Percentiles rank a stretch among this genome's conserved stretches.
Conservation (phyloP, 805 yeast species). For the Sporopachydermia quercuum region DNA sequence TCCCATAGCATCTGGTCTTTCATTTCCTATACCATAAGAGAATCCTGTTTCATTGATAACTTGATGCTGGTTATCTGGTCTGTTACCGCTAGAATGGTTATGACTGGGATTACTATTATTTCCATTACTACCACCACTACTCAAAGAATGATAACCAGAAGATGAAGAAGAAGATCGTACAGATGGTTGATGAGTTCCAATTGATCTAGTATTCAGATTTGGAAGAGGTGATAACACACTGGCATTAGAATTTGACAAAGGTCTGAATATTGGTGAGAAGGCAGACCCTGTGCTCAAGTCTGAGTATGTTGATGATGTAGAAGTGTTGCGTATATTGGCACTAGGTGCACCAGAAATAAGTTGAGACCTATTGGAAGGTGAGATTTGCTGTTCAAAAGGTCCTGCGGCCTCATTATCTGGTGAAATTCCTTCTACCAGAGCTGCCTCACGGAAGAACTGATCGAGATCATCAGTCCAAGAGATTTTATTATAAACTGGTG, state of each 20-base stretch:
- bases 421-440: constrained; percentile 8
- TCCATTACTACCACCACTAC: neutral
- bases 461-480: constrained; percentile 9
- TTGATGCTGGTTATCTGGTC: too few relatives aligned
- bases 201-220: neutral
- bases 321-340: neutral
- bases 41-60: too few relatives aligned
- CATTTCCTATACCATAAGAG: too few relatives aligned
- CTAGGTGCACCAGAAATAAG: neutral
- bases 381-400: neutral
- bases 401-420: constrained; percentile 4
- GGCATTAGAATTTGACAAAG: neutral
- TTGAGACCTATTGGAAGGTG: neutral
- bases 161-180: neutral
- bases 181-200: neutral
- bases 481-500: neutral
- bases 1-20: too few relatives aligned
- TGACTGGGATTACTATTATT: too few relatives aligned
- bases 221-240: constrained; percentile 1
- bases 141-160: neutral
- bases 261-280: neutral
- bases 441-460: constrained; percentile 14
- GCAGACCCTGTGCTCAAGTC: neutral
- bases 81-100: too few relatives aligned
- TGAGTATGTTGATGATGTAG: neutral